These are phyloP conservation scores for Penicillium sp. DNA, from an alignment of 2,329 filamentous ascomycete species.

Conservation along the genomic window DNA sequence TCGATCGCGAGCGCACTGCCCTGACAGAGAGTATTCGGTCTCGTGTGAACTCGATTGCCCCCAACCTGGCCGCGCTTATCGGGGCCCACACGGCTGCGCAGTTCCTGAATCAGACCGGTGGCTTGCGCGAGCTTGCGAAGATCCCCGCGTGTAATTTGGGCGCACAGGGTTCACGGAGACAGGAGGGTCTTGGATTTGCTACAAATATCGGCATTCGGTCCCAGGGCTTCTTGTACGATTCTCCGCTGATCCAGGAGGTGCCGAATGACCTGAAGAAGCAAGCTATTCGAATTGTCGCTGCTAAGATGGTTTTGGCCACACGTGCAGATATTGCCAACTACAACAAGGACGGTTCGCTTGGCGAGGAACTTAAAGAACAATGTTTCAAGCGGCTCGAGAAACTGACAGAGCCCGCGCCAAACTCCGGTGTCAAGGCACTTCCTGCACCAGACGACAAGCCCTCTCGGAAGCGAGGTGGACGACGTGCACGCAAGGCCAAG, in stretches of 20 bases:
- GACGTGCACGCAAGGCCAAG: slow-evolving; percentile 90
- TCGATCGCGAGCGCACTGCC: slow-evolving; percentile 83
- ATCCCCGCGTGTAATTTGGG: slow-evolving; percentile 92
- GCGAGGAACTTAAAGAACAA: slow-evolving; percentile 78
- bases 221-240: slow-evolving; percentile 92
- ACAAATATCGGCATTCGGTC: slow-evolving; percentile 90
- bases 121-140: slow-evolving; percentile 84
- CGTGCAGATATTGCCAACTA: slow-evolving; percentile 86
- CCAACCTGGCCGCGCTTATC: slow-evolving; percentile 87
- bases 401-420: slow-evolving; percentile 85
- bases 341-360: slow-evolving; percentile 77
- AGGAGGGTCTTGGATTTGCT: slow-evolving; percentile 78
- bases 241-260: slow-evolving; percentile 82
- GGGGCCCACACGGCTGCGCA: slow-evolving; percentile 93
- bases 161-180: slow-evolving; percentile 87
- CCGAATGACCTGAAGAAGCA: slow-evolving; percentile 87
- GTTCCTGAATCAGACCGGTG: slow-evolving; percentile 92
- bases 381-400: slow-evolving; percentile 89
- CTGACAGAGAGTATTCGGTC: slow-evolving; percentile 95
- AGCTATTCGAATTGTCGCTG: slow-evolving; percentile 91
- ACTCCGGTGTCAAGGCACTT: slow-evolving; percentile 82
- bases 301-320: slow-evolving; percentile 91
- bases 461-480: slow-evolving; percentile 85
- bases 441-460: slow-evolving; percentile 96
- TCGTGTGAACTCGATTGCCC: slow-evolving; percentile 93